Conservation (phyloP, 2,329 filamentous ascomycete genomes). For the Clonostachys solani region DNA sequence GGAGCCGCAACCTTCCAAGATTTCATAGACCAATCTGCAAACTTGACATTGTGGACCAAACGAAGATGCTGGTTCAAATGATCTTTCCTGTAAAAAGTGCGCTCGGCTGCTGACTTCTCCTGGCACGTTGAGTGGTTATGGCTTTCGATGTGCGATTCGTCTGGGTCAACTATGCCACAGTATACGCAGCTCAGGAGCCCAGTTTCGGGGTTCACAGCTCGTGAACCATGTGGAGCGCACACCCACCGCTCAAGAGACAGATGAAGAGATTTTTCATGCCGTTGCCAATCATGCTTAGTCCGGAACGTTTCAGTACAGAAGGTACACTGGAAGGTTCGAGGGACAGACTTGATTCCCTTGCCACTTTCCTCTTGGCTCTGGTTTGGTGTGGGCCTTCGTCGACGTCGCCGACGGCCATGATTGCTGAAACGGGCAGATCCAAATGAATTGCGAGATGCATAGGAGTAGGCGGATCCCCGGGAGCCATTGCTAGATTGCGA, state of each 20-base stretch:
- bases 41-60: conserved; percentile 60
- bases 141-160: conserved; percentile 49
- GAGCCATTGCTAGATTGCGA: conserved; percentile 57
- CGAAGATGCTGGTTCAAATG: conserved; percentile 63
- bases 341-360: conserved; percentile 29
- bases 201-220: conserved; percentile 53
- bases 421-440: conserved; percentile 33
- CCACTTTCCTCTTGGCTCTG: conserved; percentile 24
- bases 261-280: conserved; percentile 66
- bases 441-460: conserved; percentile 51
- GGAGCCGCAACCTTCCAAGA: conserved; percentile 56
- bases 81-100: conserved; percentile 64
- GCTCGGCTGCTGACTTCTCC: conserved; percentile 57
- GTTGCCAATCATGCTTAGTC: conserved; percentile 66
- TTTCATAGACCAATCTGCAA: conserved; percentile 59
- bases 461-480: conserved; percentile 54
- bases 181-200: conserved; percentile 54
- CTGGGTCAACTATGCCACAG: conserved; percentile 51
- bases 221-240: conserved; percentile 54
- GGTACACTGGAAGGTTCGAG: conserved; percentile 61
- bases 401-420: conserved; percentile 44
- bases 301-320: conserved; percentile 66
- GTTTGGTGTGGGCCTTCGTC: conserved; percentile 32
- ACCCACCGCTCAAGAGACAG: conserved; percentile 63
- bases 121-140: conserved; percentile 63